phyloP scores from a whole-genome alignment of 257 asterid species.

The Przewalskia tangutica region DNA sequence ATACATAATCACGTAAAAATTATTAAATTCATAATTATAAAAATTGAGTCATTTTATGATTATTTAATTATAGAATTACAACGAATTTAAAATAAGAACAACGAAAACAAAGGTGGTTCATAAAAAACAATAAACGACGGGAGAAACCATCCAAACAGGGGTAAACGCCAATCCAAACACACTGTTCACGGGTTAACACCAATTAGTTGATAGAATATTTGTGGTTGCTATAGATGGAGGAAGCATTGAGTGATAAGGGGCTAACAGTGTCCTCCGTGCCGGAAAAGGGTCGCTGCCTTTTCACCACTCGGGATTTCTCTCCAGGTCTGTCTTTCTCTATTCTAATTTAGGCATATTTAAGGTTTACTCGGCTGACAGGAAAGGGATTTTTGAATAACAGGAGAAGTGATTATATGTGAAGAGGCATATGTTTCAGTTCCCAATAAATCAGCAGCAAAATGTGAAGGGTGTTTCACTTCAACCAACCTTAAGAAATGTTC shows the following conservation, averaged over 20 bases:
- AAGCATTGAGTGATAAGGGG: constrained; percentile 24
- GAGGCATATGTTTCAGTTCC: constrained; percentile 77
- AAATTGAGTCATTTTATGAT: no score
- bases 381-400: constrained; percentile 21
- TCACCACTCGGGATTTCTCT: constrained; percentile 53
- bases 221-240: constrained; percentile 34
- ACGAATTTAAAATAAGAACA: no score
- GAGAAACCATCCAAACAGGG: no score
- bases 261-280: constrained; percentile 38
- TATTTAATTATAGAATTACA: no score
- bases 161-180: no score
- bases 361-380: not conserved
- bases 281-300: constrained; percentile 78
- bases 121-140: no score
- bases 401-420: constrained; percentile 70
- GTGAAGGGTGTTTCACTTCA: constrained; percentile 76
- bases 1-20: no score
- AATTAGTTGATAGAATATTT: no score
- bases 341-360: not conserved
- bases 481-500: constrained; percentile 73
- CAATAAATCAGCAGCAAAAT: constrained; percentile 51
- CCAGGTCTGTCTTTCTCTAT: constrained; percentile 38
- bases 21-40: no score
- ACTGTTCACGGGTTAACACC: no score
- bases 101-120: no score